Evolutionary conservation across 31 red algal species (phyloP).

Genomic region (Odonthalia washingtoniensis): DNA sequence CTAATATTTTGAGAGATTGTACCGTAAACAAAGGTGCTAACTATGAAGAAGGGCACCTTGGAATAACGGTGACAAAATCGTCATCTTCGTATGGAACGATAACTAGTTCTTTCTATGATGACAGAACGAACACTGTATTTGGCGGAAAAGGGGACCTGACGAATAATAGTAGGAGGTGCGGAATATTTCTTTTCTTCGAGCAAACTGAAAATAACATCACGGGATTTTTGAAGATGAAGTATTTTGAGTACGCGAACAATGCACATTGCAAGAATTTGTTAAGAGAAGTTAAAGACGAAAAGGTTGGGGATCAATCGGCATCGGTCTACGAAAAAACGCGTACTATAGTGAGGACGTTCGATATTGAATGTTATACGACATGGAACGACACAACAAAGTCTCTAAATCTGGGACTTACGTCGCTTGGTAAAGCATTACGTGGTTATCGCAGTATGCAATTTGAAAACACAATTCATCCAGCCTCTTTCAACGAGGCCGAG

Average conservation of each 20-base stretch:
- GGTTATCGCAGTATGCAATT: slow-evolving; percentile 65
- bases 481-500: slow-evolving; percentile 29
- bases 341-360: neutral
- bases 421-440: neutral
- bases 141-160: neutral
- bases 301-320: neutral
- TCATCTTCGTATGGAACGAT: slow-evolving; percentile 13
- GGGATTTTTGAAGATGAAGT: neutral
- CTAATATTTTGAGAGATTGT: neutral
- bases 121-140: neutral
- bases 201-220: neutral
- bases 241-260: slow-evolving; percentile 41
- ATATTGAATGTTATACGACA: neutral
- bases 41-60: neutral
- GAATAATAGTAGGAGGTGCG: neutral
- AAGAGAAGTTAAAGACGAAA: neutral
- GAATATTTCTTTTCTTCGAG: neutral
- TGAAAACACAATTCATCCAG: slow-evolving; percentile 45
- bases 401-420: neutral
- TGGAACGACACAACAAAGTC: neutral
- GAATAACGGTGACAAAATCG: slow-evolving; percentile 30
- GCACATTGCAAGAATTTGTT: neutral
- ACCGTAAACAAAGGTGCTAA: neutral
- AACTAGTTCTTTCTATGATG: slow-evolving; percentile 6
- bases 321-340: neutral